Conservation (phyloP, 352 stramenopile genomes). For the Globisporangium abappressorium region DNA sequence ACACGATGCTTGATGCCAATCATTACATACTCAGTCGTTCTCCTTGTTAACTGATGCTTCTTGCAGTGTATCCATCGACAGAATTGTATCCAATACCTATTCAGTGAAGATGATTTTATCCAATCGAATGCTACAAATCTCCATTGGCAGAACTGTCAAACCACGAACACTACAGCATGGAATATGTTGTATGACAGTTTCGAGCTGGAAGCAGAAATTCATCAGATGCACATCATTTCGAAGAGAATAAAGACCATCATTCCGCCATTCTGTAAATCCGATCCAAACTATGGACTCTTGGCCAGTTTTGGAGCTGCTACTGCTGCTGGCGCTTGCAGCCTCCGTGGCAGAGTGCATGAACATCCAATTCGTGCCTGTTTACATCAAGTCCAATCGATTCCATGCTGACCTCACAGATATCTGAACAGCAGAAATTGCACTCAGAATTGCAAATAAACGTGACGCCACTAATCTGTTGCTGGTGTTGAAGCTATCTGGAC, state of each 20-base stretch:
- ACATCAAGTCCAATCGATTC: not conserved
- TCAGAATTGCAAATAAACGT: not conserved
- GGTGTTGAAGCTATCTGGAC: not conserved
- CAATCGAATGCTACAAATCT: not conserved
- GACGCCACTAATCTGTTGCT: too few relatives aligned
- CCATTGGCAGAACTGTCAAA: not conserved
- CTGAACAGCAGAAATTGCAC: not conserved
- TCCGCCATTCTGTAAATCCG: too few relatives aligned
- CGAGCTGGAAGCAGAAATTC: too few relatives aligned
- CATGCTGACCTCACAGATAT: not conserved
- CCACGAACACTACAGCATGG: too few relatives aligned
- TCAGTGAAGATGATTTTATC: not conserved
- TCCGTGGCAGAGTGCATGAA: not conserved
- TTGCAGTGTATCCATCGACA: not conserved
- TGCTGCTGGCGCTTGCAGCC: not conserved
- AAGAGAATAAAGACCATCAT: too few relatives aligned
- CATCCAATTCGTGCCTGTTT: not conserved
- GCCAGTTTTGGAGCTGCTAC: not conserved
- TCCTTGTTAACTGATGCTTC: not conserved
- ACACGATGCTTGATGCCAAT: not conserved
- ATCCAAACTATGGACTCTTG: not conserved
- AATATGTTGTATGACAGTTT: too few relatives aligned
- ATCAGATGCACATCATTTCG: too few relatives aligned
- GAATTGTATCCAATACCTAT: not conserved
- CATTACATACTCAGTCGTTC: not conserved